Conservation (phyloP, 129 eudicot species). For the Flaveria ramosissima region DNA sequence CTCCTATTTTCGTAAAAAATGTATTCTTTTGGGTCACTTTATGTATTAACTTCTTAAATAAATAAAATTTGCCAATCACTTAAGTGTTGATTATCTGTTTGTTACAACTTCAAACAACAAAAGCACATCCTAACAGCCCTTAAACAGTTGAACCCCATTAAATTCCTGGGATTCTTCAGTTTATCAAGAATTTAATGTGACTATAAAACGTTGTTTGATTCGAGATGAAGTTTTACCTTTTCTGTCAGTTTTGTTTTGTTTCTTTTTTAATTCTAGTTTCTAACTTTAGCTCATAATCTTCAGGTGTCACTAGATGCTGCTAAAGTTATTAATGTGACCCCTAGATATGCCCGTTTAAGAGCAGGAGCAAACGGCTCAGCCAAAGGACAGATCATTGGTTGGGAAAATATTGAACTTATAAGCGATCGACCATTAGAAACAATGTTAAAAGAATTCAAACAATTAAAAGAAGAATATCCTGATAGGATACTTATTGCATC, state of each 20-base stretch:
- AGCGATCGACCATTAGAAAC: constrained; percentile 96
- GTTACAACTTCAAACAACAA: too few relatives aligned
- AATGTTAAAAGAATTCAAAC: constrained; percentile 88
- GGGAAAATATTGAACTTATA: constrained; percentile 94
- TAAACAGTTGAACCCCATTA: too few relatives aligned
- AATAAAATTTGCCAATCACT: background rate
- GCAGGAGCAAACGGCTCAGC: constrained; percentile 90
- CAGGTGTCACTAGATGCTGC: constrained; percentile 95
- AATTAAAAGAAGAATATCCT: constrained; percentile 88
- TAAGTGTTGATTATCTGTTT: background rate
- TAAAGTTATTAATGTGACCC: constrained; percentile 92
- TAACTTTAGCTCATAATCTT: constrained; percentile 10
- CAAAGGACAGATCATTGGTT: constrained; percentile 88
- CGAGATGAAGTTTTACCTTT: background rate
- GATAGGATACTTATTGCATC: constrained; percentile 95
- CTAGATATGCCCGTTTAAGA: constrained; percentile 84
- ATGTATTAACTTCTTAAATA: background rate
- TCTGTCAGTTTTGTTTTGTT: too few relatives aligned
- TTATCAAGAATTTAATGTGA: background rate
- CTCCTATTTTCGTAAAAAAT: background rate
- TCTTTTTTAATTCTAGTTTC: constrained; percentile 1
- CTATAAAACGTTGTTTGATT: background rate
- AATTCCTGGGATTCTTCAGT: too few relatives aligned
- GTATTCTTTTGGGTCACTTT: background rate
- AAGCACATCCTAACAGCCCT: too few relatives aligned